These are phyloP conservation scores for Hypomyces rosellus DNA, from an alignment of 2,329 filamentous ascomycete genomes.

Conservation along the genomic window DNA sequence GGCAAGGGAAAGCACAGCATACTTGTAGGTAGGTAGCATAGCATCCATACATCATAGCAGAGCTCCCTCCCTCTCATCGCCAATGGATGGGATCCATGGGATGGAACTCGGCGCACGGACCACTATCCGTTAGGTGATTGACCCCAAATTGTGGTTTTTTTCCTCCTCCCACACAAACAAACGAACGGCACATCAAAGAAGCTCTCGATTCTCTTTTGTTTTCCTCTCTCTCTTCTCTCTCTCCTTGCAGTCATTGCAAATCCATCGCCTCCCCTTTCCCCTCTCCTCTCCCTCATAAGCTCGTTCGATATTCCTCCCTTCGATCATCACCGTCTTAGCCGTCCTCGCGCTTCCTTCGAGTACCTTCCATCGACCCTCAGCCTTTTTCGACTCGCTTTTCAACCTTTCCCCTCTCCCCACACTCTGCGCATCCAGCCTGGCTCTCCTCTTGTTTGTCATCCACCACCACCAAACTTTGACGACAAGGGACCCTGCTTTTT, in stretches of 20 bases:
- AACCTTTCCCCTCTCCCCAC: background rate
- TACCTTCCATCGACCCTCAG: background rate
- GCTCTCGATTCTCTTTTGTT: constrained; percentile 3
- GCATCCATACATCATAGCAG: too few relatives aligned
- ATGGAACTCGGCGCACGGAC: constrained; percentile 5
- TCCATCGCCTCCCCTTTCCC: constrained; percentile 3
- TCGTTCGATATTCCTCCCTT: constrained; percentile 1
- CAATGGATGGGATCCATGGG: too few relatives aligned
- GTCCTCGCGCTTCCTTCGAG: background rate
- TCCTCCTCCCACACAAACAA: constrained; percentile 11
- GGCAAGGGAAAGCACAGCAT: too few relatives aligned
- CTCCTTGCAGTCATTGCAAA: constrained; percentile 2
- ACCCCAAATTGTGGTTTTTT: constrained; percentile 12
- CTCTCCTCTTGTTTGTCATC: constrained; percentile 9
- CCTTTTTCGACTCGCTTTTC: too few relatives aligned
- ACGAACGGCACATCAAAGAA: constrained; percentile 11
- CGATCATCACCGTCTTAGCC: background rate
- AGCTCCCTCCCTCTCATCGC: too few relatives aligned
- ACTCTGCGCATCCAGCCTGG: background rate
- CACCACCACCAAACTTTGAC: too few relatives aligned
- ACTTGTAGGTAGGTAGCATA: too few relatives aligned
- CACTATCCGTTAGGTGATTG: constrained; percentile 11
- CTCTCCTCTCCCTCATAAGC: constrained; percentile 6
- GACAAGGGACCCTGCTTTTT: constrained; percentile 2
- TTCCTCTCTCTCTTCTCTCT: constrained; percentile 14